Evolutionary conservation across 495 filamentous ascomycete species (phyloP), one percentile per base, ranked within the genome.

Genomic region (Penicillium cinerascens): DNA sequence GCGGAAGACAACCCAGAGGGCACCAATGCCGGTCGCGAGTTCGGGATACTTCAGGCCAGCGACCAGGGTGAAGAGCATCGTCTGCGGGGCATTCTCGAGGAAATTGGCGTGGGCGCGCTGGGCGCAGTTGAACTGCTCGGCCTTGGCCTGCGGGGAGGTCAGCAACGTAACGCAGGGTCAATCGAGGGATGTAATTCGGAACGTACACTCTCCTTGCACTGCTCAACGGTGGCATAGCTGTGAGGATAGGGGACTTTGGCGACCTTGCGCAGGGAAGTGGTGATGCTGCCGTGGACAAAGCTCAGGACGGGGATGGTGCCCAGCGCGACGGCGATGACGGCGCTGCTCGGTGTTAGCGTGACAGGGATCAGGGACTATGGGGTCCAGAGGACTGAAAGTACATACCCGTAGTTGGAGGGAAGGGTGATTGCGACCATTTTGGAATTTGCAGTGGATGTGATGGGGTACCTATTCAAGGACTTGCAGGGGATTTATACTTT

Each of bases 21-120:
- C 73, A 18, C 83, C 82, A 13, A 86, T 55, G 3, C 47, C 63
- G 6, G 81, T 73, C 1, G 82, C 76, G 1, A 74, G 57, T 17
- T 75, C 53, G 1, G 87, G 87, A 68, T 82, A 84, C 55, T 76
- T 68, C 53, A 84, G 59, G 8, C 77, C 79, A 26, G 86, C 73
- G 43, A 87, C 67, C 17, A 88, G 68, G 26, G 72, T 75, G 37
- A 71, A 75, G 29, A 88, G 64, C 71, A 84, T 75, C 23, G 82
- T 74, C 53, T 75, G 72, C 4, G 82, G 59, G 16, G 82, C 65
- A 63, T 86, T 86, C 68, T 91, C 87, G 43, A 81, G 73, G 68
- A 80, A 89, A 70, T 89, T 88, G 54, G 69, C 62, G 72, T 91
- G 87, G 5, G 87, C 83, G 47, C 87, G 82, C 67, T 91, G 87